A percentile compares a stretch with the other conserved stretches of the same genome.
phyloP scores from a whole-genome alignment of 352 stramenopile species.

The Phytophthora fragariaefolia region DNA sequence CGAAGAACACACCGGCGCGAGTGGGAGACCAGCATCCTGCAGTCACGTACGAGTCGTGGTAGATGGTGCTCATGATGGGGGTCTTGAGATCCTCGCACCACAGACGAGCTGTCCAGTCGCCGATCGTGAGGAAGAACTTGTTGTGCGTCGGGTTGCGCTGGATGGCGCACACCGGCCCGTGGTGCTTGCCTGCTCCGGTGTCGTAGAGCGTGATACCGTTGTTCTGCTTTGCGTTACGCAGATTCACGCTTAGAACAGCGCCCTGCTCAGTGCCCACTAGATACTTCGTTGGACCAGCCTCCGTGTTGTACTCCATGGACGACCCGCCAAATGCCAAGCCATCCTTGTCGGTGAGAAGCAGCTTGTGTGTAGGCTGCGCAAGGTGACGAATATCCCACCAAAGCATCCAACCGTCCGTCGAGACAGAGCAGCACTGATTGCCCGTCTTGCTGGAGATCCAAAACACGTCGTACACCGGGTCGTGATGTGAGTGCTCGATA shows the following conservation, averaged over 20 bases:
- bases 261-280: conserved; percentile 98
- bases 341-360: conserved; percentile 79
- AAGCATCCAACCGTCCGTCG: conserved; percentile 95
- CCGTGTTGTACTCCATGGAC: conserved; percentile 97
- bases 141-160: conserved; percentile 97
- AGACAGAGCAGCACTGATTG: conserved; percentile 96
- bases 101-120: conserved; percentile 96
- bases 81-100: conserved; percentile 98
- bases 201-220: conserved; percentile 98
- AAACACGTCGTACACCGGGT: conserved; percentile 97
- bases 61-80: conserved; percentile 97
- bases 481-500: conserved; percentile 97
- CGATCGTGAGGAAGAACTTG: conserved; percentile 98
- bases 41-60: conserved; percentile 96
- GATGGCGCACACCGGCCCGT: conserved; percentile 96
- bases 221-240: conserved; percentile 97
- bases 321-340: conserved; percentile 92
- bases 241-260: conserved; percentile 94
- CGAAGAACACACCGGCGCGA: conserved; percentile 96
- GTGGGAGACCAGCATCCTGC: conserved; percentile 97
- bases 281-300: conserved; percentile 97
- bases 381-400: conserved; percentile 92
- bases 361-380: conserved; percentile 82
- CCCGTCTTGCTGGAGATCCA: conserved; percentile 97
- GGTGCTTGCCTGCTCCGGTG: conserved; percentile 93